Conservation (phyloP, 1,139 yeast species). For the Keqinozyma sinolaborantium region DNA sequence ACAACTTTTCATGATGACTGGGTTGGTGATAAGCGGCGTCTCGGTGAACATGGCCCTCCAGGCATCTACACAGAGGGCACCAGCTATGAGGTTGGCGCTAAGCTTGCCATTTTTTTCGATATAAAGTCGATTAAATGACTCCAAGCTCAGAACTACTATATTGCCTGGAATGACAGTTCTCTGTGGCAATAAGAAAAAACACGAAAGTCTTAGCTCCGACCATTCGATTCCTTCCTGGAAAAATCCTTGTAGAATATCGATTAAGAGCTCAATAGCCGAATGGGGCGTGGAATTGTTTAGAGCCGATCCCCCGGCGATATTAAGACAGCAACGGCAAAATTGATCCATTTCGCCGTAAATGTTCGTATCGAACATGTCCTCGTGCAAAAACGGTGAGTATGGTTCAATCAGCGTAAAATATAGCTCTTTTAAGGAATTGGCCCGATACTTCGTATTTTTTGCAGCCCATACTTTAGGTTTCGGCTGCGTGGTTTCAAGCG, state of each 20-base stretch:
- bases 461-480: slow-evolving; percentile 1
- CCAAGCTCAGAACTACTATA: slow-evolving; percentile 7
- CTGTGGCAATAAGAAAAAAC: slow-evolving; percentile 17
- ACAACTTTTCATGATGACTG: slow-evolving; percentile 6
- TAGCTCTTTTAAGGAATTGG: slow-evolving; percentile 4
- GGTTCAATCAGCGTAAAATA: slow-evolving; percentile 15
- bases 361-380: slow-evolving; percentile 7
- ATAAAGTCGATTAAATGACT: slow-evolving; percentile 11
- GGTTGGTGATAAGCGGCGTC: slow-evolving; percentile 10
- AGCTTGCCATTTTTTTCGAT: slow-evolving; percentile 3
- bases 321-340: slow-evolving; percentile 17
- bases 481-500: slow-evolving; percentile 1
- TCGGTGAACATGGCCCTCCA: slow-evolving; percentile 14
- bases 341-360: slow-evolving; percentile 8
- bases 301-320: slow-evolving; percentile 14
- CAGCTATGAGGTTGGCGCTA: slow-evolving; percentile 13
- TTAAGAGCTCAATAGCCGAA: slow-evolving; percentile 11
- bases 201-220: slow-evolving; percentile 12
- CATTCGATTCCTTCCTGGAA: slow-evolving; percentile 11
- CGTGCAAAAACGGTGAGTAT: slow-evolving; percentile 16
- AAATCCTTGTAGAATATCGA: slow-evolving; percentile 8
- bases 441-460: slow-evolving; percentile 1
- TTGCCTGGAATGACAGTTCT: slow-evolving; percentile 10
- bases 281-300: slow-evolving; percentile 10
- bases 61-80: slow-evolving; percentile 17